Evolutionary conservation across 306 rosid species (phyloP), one percentile per base, ranked within the genome.

Genomic region (Vigna unguiculata): DNA sequence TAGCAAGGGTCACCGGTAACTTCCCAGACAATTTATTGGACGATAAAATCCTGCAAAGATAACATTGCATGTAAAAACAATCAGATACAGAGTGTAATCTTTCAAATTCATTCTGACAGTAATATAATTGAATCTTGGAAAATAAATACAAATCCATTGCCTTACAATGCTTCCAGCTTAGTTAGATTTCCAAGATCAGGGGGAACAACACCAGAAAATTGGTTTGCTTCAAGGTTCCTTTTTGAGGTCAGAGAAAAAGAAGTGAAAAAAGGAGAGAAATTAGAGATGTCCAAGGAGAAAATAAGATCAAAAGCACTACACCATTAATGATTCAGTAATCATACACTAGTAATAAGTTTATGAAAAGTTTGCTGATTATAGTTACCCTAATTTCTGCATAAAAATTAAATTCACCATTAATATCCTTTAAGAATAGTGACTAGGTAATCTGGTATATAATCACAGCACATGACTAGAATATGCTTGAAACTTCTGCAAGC

Each of bases 211-310:
- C 98, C 98, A 16, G 85, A 83, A 75, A 91, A 91, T 69, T 83
- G 91, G 81, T 94, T 94, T 60, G 87, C 86, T 89, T 89, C 98
- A 77, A 94, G 97, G 83, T 0, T 9, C 81, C 98, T 94, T 78
- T 81, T 36, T 24, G 59, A 80, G 71, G 53, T 12, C 49, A 64
- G 60, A 62, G 22, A 28, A 61, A 30, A 24, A 10, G 20, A 24
- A 72, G 22, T 9, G n/a, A 4, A 30, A 34, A 62, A 9, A 32
- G 13, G 16, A 7, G 11, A 43, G 49, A 36, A 41, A 4, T 57
- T 15, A 60, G 54, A 72, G 51, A 71, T 69, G 36, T 17, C 30
- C 25, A 20, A 34, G 74, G 67, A 41, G 64, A 70, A 79, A 75
- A 68, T 43, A 28, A 54, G 51, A 64, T 47, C 57, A 77, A 38